A percentile compares a stretch with the other conserved stretches of the same genome.
These are phyloP conservation scores for Botrytis deweyae DNA, from an alignment of 2,329 filamentous ascomycete species.

Conservation along the genomic window DNA sequence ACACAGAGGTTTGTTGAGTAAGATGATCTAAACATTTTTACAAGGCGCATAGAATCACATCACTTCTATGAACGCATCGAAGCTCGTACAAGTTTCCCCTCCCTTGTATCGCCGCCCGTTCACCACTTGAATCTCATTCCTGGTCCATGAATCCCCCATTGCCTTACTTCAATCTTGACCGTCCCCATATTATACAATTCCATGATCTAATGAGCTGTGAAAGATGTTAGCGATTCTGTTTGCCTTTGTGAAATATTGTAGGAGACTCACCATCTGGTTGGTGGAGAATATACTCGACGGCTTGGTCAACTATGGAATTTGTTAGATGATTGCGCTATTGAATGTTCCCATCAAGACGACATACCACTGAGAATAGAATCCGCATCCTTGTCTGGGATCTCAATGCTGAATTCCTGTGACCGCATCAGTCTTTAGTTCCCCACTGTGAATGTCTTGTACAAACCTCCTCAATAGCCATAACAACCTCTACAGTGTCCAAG, in stretches of 20 bases:
- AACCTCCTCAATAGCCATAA: slow-evolving; percentile 99
- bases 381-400: slow-evolving; percentile 78
- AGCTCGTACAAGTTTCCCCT: slow-evolving; percentile 33
- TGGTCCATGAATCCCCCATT: slow-evolving; percentile 26
- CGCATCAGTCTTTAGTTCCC: slow-evolving; percentile 32
- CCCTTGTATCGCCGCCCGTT: slow-evolving; percentile 22
- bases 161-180: slow-evolving; percentile 18
- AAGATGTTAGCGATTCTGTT: background rate
- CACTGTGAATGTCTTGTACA: slow-evolving; percentile 20
- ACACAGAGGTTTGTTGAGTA: slow-evolving; percentile 30
- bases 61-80: slow-evolving; percentile 35
- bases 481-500: slow-evolving; percentile 97
- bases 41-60: slow-evolving; percentile 37
- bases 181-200: slow-evolving; percentile 35
- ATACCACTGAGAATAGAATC: slow-evolving; percentile 74
- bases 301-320: slow-evolving; percentile 62
- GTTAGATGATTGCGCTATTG: background rate
- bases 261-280: slow-evolving; percentile 68
- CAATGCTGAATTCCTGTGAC: slow-evolving; percentile 64
- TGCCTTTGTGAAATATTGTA: background rate
- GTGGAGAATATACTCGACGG: slow-evolving; percentile 70
- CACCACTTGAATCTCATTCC: slow-evolving; percentile 23
- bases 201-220: slow-evolving; percentile 37
- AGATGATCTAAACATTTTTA: slow-evolving; percentile 41
- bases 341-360: slow-evolving; percentile 37